Base-by-base conservation (phyloP, 2,329 filamentous ascomycete genomes). In the Rhexocercosporidium sp. region DNA sequence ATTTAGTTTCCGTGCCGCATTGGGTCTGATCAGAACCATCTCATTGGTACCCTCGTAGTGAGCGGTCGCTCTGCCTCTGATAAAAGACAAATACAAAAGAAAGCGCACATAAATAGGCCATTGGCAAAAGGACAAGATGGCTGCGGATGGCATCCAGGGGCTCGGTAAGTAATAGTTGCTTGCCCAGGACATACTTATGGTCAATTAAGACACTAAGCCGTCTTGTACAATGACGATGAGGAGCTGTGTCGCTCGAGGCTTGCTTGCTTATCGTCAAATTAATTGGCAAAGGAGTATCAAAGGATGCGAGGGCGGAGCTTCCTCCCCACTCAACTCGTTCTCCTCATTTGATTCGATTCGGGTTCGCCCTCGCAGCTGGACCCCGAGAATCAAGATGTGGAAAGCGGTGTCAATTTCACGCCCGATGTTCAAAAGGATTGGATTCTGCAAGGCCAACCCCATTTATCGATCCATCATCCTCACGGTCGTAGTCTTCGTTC, bases 271-370 rank as follows among this genome's bases (percentile, higher is more conserved):
- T 31, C 9, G 9, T 57, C n/a, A 57, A 16, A 39, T 57, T 14
- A 57, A 39, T 57, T 57, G 54, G 54, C 54, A 57, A 25, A 18
- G 31, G 54, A 41, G 54, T n/a, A 57, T 41, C 20, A 25, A 41
- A 57, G 31, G 54, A 57, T 41, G n/a, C 54, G 20, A 41, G 7
- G 34, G 54, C 31, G n/a, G 54, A 57, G 34, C 31, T 16, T 39
- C n/a, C 31, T 54, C 27, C 11, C 7, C 47, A 18, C 22, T 5
- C 12, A 22, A 11, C 31, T 20, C 8, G 18, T 12, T 20, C 54
- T 25, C 12, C 9, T 9, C 34, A 25, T 39, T 39, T 20, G n/a
- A 18, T 25, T 9, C 8, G 34, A 7, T 57, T 39, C 31, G 54
- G 34, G 8, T 57, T 39, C 31, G 54, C 54, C 7, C 11, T 16